Base-by-base conservation (phyloP, 371 early-diverging fungal genomes). In the Lichtheimia hyalospora region DNA sequence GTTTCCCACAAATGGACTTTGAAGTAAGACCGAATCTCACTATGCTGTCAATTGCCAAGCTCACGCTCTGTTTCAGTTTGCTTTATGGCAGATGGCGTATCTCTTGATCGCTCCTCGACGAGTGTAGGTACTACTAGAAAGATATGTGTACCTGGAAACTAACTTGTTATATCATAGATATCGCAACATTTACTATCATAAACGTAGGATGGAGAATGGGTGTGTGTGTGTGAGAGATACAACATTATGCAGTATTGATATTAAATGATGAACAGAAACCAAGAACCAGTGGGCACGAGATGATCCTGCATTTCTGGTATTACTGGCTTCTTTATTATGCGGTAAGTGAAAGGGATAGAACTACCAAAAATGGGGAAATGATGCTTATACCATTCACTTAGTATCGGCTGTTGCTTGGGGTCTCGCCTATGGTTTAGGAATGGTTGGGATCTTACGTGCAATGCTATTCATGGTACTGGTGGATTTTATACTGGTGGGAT, bases 281-380 rank as follows among this genome's bases (percentile, higher is more conserved):
- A 96, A 96, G 68, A 96, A 95, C 73, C 94, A 92, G 60, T 96
- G 96, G 96, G 92, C 96, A 25, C 68, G 96, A 61, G 96, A 96
- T 64, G 96, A 96, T 76, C 96, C 96, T 8, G 96, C 96, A 14
- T 95, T 94, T 66, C 68, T 94, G 44, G 86, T 93, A 16, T 62
- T 93, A 23, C 63, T 89, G 12, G 77, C 85, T 13, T 64, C 83
- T 21, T 73, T 83, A 18, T 67, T 92, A 34, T 74, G 83, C 16
- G 60, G 91, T 90, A 83, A 67, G 83, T 66, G 13, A 34, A 34
- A 34, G 34, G 8, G 34, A 34, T 8, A 34, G 5, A 14, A 5
- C 7, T 46, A 21, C 46, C 21, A 16, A 46, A 46, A 46, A 46
- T n/a, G 46, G 18, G 46, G n/a, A 21, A 16, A 10, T 12, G 46